Conservation (phyloP, 2,329 filamentous ascomycete species). For the Botryosphaeria dothidea region DNA sequence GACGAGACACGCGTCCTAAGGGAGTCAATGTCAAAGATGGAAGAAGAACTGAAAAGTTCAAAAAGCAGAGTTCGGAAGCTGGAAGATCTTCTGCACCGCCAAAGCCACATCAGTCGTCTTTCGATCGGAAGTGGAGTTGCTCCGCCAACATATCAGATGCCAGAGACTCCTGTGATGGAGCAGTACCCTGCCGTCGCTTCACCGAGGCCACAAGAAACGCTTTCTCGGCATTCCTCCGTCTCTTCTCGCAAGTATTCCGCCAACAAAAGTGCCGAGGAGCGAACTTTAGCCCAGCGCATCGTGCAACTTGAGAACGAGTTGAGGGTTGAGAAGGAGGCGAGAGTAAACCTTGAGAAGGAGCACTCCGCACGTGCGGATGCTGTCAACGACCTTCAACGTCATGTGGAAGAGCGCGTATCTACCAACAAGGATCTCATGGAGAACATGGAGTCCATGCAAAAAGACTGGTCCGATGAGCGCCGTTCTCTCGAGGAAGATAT, state of each 20-base stretch:
- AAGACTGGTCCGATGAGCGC: constrained; percentile 83
- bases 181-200: constrained; percentile 33
- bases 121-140: constrained; percentile 51
- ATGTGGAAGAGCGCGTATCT: constrained; percentile 82
- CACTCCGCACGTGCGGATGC: constrained; percentile 56
- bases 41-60: constrained; percentile 72
- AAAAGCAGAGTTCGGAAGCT: constrained; percentile 90
- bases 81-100: constrained; percentile 88
- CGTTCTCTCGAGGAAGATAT: constrained; percentile 81
- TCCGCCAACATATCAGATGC: constrained; percentile 34
- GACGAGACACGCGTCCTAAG: constrained; percentile 67
- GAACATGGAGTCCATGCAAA: constrained; percentile 90
- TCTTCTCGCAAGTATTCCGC: constrained; percentile 63
- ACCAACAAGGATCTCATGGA: constrained; percentile 92
- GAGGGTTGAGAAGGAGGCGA: constrained; percentile 68
- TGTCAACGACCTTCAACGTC: constrained; percentile 64
- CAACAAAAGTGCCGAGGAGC: constrained; percentile 61
- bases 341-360: constrained; percentile 69
- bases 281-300: constrained; percentile 62
- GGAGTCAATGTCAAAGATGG: constrained; percentile 58
- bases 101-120: constrained; percentile 60
- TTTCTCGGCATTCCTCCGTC: constrained; percentile 60
- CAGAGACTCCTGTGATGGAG: constrained; percentile 40
- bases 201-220: constrained; percentile 41
- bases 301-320: constrained; percentile 77